phyloP scores from a whole-genome alignment of 75 land plant species.

The Cunninghamia lanceolata region DNA sequence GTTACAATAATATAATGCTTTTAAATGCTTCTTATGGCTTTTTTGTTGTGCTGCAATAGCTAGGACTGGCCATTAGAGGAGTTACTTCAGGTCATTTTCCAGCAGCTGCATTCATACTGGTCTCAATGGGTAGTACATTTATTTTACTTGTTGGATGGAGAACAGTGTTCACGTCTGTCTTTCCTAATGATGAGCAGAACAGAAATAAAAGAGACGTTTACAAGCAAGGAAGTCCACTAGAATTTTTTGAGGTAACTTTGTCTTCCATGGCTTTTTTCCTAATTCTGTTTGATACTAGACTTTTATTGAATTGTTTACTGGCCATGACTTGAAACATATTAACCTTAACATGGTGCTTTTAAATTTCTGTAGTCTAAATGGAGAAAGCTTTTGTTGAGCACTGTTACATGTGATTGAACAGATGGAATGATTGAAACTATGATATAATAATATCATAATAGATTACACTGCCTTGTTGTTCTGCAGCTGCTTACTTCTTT shows the following conservation, averaged over 20 bases:
- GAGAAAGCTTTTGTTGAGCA: conserved; percentile 1
- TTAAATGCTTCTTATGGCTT: not conserved
- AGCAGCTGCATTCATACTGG: conserved; percentile 56
- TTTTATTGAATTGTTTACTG: not conserved
- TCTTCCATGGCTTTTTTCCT: not conserved
- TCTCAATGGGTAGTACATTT: conserved; percentile 77
- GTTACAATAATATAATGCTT: not conserved
- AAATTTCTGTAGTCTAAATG: not conserved
- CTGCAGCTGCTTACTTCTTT: conserved; percentile 11
- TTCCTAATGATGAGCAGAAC: conserved; percentile 39
- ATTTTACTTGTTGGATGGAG: conserved; percentile 86
- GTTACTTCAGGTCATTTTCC: conserved; percentile 70
- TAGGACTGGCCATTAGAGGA: conserved; percentile 70
- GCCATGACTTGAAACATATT: not conserved
- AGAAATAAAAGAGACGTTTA: conserved; percentile 43
- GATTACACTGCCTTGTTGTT: not conserved
- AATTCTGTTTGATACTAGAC: not conserved
- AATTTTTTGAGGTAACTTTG: conserved; percentile 78
- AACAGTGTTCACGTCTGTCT: conserved; percentile 38
- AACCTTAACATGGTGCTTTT: not conserved
- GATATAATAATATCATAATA: not conserved
- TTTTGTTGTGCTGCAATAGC: conserved; percentile 32
- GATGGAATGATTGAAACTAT: not conserved
- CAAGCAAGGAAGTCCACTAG: conserved; percentile 75
- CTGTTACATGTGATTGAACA: not conserved